phyloP scores from a whole-genome alignment of 192 early-diverging fungal genomes.

The Linnemannia schmuckeri region DNA sequence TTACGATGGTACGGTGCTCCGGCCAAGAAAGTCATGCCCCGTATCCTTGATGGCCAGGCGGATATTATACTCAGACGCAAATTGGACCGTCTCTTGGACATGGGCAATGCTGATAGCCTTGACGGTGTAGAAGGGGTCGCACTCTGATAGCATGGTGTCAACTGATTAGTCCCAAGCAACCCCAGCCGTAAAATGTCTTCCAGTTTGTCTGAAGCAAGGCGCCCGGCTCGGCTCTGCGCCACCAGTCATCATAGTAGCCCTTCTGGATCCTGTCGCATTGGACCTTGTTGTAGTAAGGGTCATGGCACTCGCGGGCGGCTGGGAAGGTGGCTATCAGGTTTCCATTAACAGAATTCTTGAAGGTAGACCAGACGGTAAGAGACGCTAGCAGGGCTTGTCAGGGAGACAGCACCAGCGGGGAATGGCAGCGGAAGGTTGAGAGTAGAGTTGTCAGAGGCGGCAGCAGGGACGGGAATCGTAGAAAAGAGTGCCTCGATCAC shows the following conservation, averaged over 20 bases:
- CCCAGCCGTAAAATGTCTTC: slow-evolving; percentile 12
- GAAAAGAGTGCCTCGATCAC: not conserved
- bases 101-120: slow-evolving; percentile 45
- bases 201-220: slow-evolving; percentile 27
- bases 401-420: slow-evolving; percentile 27
- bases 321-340: slow-evolving; percentile 39
- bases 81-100: slow-evolving; percentile 42
- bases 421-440: too few species aligned
- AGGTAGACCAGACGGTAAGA: slow-evolving; percentile 25
- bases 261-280: slow-evolving; percentile 53
- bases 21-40: slow-evolving; percentile 64
- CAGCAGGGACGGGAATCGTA: not conserved
- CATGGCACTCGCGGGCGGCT: slow-evolving; percentile 45
- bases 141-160: slow-evolving; percentile 45
- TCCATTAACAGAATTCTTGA: slow-evolving; percentile 25
- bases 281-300: slow-evolving; percentile 31
- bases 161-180: slow-evolving; percentile 35
- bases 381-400: slow-evolving; percentile 42
- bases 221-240: slow-evolving; percentile 31
- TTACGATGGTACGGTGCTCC: slow-evolving; percentile 59
- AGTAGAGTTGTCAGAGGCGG: too few species aligned
- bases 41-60: slow-evolving; percentile 69
- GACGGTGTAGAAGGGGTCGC: slow-evolving; percentile 51
- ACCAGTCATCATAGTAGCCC: slow-evolving; percentile 36
- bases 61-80: slow-evolving; percentile 58